These are phyloP conservation scores for Coemansia sp. DNA, from an alignment of 192 early-diverging fungal species.

Conservation along the genomic window DNA sequence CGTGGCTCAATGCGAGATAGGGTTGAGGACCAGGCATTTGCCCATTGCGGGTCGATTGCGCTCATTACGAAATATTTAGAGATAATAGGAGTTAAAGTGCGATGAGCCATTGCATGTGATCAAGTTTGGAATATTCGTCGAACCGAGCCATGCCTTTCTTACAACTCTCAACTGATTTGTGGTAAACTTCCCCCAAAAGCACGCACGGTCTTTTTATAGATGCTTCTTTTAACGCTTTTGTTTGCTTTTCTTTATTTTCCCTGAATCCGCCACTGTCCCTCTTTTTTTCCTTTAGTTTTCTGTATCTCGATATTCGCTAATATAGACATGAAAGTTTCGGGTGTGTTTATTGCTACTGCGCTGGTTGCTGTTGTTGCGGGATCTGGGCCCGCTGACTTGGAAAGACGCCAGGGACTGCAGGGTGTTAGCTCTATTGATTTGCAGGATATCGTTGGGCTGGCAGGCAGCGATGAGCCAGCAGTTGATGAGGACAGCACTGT, in stretches of 20 bases:
- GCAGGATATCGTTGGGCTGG: background rate
- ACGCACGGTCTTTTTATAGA: background rate
- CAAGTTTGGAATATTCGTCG: too few relatives aligned
- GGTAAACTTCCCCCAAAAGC: constrained; percentile 1
- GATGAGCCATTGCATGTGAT: too few relatives aligned
- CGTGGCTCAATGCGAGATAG: constrained; percentile 54
- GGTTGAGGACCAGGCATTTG: constrained; percentile 34
- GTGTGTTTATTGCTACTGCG: constrained; percentile 16
- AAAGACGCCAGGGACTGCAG: constrained; percentile 6
- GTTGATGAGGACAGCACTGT: background rate
- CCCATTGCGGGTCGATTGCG: constrained; percentile 30
- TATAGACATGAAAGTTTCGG: constrained; percentile 8
- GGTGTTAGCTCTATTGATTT: background rate
- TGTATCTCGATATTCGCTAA: constrained; percentile 1
- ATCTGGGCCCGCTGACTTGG: background rate
- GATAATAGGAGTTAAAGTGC: background rate
- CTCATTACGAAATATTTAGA: constrained; percentile 1
- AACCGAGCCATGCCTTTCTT: too few relatives aligned
- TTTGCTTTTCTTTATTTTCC: background rate
- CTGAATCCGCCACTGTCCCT: constrained; percentile 7
- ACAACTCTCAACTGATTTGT: background rate
- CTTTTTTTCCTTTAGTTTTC: constrained; percentile 9
- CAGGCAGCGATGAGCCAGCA: background rate
- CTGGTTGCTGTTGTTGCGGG: constrained; percentile 10
- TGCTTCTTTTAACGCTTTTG: background rate